Evolutionary conservation across 2,329 filamentous ascomycete genomes (phyloP).

Genomic region (Elsinoe perseae): DNA sequence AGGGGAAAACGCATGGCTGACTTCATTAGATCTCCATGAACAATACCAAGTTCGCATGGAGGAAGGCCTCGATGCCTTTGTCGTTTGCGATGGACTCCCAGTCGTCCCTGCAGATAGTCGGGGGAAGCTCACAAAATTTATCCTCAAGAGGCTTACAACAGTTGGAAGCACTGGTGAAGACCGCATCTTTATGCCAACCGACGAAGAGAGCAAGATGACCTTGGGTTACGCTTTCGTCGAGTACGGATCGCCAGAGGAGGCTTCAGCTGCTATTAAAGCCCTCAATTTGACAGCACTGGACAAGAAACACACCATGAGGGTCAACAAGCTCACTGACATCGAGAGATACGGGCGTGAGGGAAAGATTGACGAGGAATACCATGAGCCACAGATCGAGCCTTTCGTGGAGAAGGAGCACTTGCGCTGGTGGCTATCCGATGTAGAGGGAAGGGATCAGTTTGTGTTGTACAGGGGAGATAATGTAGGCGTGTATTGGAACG

Average conservation of each 20-base stretch:
- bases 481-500: conserved; percentile 97
- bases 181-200: conserved; percentile 86
- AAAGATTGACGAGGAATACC: conserved; percentile 84
- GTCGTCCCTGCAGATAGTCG: conserved; percentile 83
- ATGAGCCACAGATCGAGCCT: conserved; percentile 68
- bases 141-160: conserved; percentile 83
- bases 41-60: conserved; percentile 95
- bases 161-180: conserved; percentile 82
- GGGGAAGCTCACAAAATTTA: conserved; percentile 90
- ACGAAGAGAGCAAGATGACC: conserved; percentile 68
- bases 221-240: conserved; percentile 95
- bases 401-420: conserved; percentile 92
- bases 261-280: conserved; percentile 77
- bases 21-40: conserved; percentile 66
- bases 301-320: conserved; percentile 89
- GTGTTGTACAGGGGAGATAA: conserved; percentile 87
- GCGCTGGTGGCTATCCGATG: conserved; percentile 84
- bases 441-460: conserved; percentile 87
- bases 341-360: conserved; percentile 94
- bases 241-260: conserved; percentile 84
- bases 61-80: conserved; percentile 91
- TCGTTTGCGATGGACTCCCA: conserved; percentile 91
- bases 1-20: background rate
- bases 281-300: conserved; percentile 83
- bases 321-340: conserved; percentile 98